A percentile compares a stretch with the other conserved stretches of the same genome.
Evolutionary conservation across 2,329 filamentous ascomycete genomes (phyloP).

Genomic region (Colletotrichum tabaci): DNA sequence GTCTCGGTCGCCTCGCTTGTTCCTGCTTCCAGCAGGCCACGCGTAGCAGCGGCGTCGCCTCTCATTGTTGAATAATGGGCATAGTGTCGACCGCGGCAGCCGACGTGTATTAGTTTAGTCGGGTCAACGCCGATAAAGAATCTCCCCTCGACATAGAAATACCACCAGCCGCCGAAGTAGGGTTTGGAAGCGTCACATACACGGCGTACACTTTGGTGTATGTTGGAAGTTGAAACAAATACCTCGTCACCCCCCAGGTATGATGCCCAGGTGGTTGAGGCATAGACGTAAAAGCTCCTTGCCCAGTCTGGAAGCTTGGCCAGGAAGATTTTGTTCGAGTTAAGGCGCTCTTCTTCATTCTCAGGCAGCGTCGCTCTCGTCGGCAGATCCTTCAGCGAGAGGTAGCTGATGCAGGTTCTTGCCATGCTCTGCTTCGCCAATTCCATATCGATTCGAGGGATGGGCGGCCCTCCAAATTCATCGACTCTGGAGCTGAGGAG

Average conservation of each 20-base stretch:
- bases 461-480: background rate
- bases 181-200: conserved; percentile 4
- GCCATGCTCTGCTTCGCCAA: background rate
- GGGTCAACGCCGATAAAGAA: background rate
- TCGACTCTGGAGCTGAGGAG: background rate
- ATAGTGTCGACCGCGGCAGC: background rate
- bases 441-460: background rate
- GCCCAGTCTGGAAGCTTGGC: background rate
- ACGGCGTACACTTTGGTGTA: background rate
- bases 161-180: conserved; percentile 20
- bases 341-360: background rate
- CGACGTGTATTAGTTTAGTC: background rate
- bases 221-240: background rate
- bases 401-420: background rate
- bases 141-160: background rate
- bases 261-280: background rate
- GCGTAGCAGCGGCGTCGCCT: background rate
- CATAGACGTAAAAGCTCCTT: conserved; percentile 7
- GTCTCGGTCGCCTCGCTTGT: background rate
- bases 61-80: background rate
- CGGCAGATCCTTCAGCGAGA: conserved; percentile 21
- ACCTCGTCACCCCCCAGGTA: background rate
- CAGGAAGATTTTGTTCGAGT: background rate
- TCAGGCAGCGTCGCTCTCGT: background rate
- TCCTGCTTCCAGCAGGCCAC: background rate